Percentiles rank a stretch among this genome's conserved stretches.
phyloP scores from a whole-genome alignment of 139 green algal species.

The Auxenochlorella pyrenoidosa region DNA sequence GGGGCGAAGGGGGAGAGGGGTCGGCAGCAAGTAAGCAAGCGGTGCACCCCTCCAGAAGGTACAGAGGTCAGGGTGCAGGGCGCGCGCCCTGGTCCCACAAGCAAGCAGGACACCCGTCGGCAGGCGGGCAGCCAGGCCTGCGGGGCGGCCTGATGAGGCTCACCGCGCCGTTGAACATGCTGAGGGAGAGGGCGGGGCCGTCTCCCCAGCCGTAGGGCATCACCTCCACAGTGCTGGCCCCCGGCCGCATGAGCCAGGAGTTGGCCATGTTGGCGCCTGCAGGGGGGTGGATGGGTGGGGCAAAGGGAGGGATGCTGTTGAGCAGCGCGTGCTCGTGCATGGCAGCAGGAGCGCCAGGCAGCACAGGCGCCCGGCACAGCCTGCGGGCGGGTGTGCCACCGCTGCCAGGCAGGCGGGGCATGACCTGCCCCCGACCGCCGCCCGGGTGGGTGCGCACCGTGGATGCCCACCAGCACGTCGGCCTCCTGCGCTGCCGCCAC shows the following conservation, averaged over 20 bases:
- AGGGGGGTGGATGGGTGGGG: background rate
- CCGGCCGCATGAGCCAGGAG: constrained; percentile 11
- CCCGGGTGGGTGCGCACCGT: background rate
- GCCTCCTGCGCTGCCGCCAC: constrained; percentile 1
- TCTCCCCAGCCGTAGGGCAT: background rate
- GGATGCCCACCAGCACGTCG: background rate
- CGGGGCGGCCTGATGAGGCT: background rate
- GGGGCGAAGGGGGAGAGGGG: background rate
- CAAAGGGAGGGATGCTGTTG: no score
- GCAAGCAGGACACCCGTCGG: no score
- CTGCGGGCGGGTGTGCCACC: no score
- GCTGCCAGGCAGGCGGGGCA: no score
- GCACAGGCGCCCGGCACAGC: no score
- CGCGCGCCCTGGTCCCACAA: no score
- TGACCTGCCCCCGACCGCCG: no score
- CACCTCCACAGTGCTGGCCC: constrained; percentile 1
- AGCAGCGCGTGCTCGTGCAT: no score
- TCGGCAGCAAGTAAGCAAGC: background rate
- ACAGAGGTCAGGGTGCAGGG: no score
- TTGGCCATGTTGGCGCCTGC: constrained; percentile 31
- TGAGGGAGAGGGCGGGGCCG: background rate
- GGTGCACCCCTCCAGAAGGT: no score
- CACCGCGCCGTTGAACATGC: constrained; percentile 1
- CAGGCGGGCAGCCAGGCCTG: no score
- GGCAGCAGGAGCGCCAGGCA: no score